phyloP scores from a whole-genome alignment of 2,329 filamentous ascomycete species.

The Clarireedia hainanense region DNA sequence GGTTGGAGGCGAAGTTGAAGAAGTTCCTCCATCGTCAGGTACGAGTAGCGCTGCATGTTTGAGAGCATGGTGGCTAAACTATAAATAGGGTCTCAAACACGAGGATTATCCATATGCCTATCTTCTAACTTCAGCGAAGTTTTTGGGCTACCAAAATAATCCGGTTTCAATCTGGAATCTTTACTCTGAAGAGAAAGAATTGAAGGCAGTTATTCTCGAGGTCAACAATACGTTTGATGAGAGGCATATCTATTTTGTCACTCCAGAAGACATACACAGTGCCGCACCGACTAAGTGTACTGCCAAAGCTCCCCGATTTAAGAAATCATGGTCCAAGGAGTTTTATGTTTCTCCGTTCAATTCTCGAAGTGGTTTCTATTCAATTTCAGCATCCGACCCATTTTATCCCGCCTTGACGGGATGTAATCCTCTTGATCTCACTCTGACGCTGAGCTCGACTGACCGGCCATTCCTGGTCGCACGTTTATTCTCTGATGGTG shows the following conservation, averaged over 20 bases:
- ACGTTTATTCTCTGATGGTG: conserved; percentile 45
- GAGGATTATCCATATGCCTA: conserved; percentile 59
- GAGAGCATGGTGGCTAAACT: conserved; percentile 12
- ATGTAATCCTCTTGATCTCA: conserved; percentile 54
- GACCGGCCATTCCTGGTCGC: conserved; percentile 51
- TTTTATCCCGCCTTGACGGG: conserved; percentile 33
- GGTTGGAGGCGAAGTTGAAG: conserved; percentile 56
- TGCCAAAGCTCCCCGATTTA: conserved; percentile 32
- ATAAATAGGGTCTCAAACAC: conserved; percentile 46
- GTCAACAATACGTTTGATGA: conserved; percentile 74
- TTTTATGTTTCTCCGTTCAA: conserved; percentile 76
- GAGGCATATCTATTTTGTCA: conserved; percentile 56
- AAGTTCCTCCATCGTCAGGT: conserved; percentile 51
- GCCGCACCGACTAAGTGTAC: conserved; percentile 12
- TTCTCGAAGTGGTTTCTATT: conserved; percentile 48
- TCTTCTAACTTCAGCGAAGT: conserved; percentile 60
- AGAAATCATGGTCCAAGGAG: conserved; percentile 55
- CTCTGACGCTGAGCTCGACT: conserved; percentile 57
- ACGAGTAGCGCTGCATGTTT: conserved; percentile 12
- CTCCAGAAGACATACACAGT: conserved; percentile 29
- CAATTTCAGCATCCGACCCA: conserved; percentile 41
- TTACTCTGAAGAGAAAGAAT: conserved; percentile 48
- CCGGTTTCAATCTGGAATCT: conserved; percentile 76
- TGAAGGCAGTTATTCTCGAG: conserved; percentile 62
- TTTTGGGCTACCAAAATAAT: conserved; percentile 66